Conservation (phyloP, 1,139 yeast genomes). For the Yamadazyma oceani region DNA sequence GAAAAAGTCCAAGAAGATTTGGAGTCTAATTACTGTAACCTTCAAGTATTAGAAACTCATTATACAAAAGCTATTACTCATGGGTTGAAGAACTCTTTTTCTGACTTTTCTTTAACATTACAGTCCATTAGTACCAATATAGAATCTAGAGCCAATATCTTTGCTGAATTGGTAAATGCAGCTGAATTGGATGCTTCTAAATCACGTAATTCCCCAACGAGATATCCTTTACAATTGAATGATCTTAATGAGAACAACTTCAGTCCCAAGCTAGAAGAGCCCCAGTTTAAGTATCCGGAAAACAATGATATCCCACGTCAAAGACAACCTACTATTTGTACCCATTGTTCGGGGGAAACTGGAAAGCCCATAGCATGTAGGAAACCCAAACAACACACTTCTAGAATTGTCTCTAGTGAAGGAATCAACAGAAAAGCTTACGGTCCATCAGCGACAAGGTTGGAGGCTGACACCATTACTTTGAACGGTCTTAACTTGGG, state of each 20-base stretch:
- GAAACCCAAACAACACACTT: background rate
- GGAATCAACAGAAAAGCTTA: background rate
- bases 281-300: no score
- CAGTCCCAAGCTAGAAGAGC: no score
- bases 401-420: background rate
- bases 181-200: slow-evolving; percentile 5
- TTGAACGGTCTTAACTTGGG: slow-evolving; percentile 4
- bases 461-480: slow-evolving; percentile 1
- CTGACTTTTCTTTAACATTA: slow-evolving; percentile 41
- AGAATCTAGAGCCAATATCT: slow-evolving; percentile 33
- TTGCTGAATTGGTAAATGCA: slow-evolving; percentile 15
- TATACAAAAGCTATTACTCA: slow-evolving; percentile 45
- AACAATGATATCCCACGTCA: no score
- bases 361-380: background rate
- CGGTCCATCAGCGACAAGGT: background rate
- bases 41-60: slow-evolving; percentile 53
- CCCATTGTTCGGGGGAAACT: background rate
- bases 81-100: slow-evolving; percentile 44
- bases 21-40: slow-evolving; percentile 49
- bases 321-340: background rate
- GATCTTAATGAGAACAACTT: slow-evolving; percentile 1
- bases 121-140: slow-evolving; percentile 31
- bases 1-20: slow-evolving; percentile 44
- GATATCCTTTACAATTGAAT: background rate
- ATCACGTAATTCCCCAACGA: slow-evolving; percentile 12